Evolutionary conservation across 176 grass and related monocot species (phyloP).

Genomic region (Stipa capillata): DNA sequence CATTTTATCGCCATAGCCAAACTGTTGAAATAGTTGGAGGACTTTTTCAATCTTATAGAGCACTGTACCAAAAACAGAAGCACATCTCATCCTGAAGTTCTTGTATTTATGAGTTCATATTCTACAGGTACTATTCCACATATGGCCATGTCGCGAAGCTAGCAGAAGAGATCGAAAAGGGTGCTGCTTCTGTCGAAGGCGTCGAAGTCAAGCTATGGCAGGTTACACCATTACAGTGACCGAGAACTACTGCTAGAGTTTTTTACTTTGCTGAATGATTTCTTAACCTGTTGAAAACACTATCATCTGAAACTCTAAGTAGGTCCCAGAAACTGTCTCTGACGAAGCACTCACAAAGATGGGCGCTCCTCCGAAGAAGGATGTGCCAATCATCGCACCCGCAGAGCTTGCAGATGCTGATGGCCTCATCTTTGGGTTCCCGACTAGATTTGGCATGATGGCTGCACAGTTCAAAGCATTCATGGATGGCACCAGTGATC

Average conservation of each 20-base stretch:
- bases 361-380: constrained; percentile 48
- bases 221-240: constrained; percentile 10
- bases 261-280: neutral
- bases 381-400: constrained; percentile 38
- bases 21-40: no score
- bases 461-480: constrained; percentile 60
- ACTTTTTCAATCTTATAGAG: no score
- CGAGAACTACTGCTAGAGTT: neutral
- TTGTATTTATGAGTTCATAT: neutral
- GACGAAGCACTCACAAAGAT: constrained; percentile 53
- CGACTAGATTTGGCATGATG: constrained; percentile 77
- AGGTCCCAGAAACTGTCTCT: constrained; percentile 69
- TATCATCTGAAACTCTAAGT: neutral
- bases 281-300: neutral
- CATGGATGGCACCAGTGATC: constrained; percentile 49
- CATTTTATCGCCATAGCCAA: neutral
- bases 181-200: constrained; percentile 50
- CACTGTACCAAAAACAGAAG: neutral
- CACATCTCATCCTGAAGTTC: neutral
- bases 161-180: constrained; percentile 63
- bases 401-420: constrained; percentile 43
- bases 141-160: constrained; percentile 77
- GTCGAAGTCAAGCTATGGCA: constrained; percentile 64
- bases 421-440: constrained; percentile 65
- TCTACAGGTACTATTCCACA: constrained; percentile 62